Conservation (phyloP, 805 yeast genomes). For the Zygotorulaspora chibaensis region DNA sequence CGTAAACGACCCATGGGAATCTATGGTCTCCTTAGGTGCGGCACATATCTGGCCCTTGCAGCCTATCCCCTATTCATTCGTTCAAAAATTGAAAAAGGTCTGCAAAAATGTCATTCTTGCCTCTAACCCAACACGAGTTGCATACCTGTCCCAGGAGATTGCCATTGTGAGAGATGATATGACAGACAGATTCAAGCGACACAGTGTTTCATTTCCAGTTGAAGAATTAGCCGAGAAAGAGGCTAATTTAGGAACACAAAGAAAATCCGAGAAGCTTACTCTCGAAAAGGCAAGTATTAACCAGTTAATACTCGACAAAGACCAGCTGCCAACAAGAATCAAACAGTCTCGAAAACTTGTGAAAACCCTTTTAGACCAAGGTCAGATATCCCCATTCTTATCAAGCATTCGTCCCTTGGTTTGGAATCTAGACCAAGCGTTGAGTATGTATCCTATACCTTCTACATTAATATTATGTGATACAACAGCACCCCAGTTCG, state of each 20-base stretch:
- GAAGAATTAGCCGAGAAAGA: conserved; percentile 33
- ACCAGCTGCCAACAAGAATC: conserved; percentile 43
- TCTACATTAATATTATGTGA: conserved; percentile 62
- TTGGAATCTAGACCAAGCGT: conserved; percentile 64
- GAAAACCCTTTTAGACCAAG: conserved; percentile 82
- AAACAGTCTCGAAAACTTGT: conserved; percentile 65
- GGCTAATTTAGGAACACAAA: conserved; percentile 20
- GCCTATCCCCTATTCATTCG: conserved; percentile 67
- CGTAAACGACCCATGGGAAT: conserved; percentile 88
- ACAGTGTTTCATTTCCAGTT: conserved; percentile 54
- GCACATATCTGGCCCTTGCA: conserved; percentile 65
- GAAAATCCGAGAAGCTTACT: conserved; percentile 9
- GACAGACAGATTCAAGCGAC: conserved; percentile 64
- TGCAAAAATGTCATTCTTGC: conserved; percentile 53
- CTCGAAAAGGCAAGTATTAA: conserved; percentile 22
- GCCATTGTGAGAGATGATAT: conserved; percentile 69
- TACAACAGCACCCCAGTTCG: conserved; percentile 63
- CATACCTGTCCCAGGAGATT: conserved; percentile 80
- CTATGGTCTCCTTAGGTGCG: conserved; percentile 61
- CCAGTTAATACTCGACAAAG: conserved; percentile 32
- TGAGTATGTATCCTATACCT: conserved; percentile 78
- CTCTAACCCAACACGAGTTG: conserved; percentile 75
- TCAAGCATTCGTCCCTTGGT: conserved; percentile 55
- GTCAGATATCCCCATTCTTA: conserved; percentile 78
- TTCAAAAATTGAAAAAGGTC: conserved; percentile 58